Evolutionary conservation across 2,329 filamentous ascomycete genomes (phyloP).

Genomic region (Beauveria caledonica): DNA sequence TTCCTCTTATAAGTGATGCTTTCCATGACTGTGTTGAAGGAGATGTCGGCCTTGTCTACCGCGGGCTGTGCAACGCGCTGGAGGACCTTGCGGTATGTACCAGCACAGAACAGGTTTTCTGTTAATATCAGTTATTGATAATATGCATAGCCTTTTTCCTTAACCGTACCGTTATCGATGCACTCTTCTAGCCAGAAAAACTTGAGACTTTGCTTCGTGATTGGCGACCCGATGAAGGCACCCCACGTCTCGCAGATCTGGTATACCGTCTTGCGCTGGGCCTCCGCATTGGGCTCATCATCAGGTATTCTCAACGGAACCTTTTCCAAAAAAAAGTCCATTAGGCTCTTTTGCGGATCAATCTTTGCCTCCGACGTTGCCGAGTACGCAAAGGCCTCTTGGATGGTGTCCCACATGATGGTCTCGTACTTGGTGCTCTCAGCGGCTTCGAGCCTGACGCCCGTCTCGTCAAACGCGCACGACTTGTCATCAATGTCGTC

Average conservation of each 20-base stretch:
- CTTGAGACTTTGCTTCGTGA: slow-evolving; percentile 59
- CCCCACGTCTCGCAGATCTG: slow-evolving; percentile 60
- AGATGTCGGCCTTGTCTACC: slow-evolving; percentile 45
- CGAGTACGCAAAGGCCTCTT: slow-evolving; percentile 58
- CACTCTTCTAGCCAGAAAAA: slow-evolving; percentile 75
- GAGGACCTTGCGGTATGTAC: slow-evolving; percentile 52
- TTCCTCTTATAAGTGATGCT: slow-evolving; percentile 29
- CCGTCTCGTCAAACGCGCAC: slow-evolving; percentile 48
- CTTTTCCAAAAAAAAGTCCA: slow-evolving; percentile 44
- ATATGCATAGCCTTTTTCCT: not conserved
- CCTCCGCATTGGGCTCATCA: slow-evolving; percentile 30
- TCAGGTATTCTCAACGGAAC: slow-evolving; percentile 39
- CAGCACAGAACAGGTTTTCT: slow-evolving; percentile 54
- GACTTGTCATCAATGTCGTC: slow-evolving; percentile 44
- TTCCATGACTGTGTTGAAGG: slow-evolving; percentile 39
- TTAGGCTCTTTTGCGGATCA: slow-evolving; percentile 37
- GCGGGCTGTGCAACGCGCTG: slow-evolving; percentile 50
- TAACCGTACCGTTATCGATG: slow-evolving; percentile 53
- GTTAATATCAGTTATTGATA: not conserved
- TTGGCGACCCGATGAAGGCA: slow-evolving; percentile 58
- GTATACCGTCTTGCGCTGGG: slow-evolving; percentile 35
- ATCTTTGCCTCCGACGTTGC: slow-evolving; percentile 47
- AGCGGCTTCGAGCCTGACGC: slow-evolving; percentile 37
- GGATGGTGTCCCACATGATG: slow-evolving; percentile 60
- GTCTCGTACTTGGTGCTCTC: slow-evolving; percentile 41